A percentile compares a stretch with the other conserved stretches of the same genome.
Conservation (phyloP, 176 grass and related monocot species). For the Musa schizocarpa region DNA sequence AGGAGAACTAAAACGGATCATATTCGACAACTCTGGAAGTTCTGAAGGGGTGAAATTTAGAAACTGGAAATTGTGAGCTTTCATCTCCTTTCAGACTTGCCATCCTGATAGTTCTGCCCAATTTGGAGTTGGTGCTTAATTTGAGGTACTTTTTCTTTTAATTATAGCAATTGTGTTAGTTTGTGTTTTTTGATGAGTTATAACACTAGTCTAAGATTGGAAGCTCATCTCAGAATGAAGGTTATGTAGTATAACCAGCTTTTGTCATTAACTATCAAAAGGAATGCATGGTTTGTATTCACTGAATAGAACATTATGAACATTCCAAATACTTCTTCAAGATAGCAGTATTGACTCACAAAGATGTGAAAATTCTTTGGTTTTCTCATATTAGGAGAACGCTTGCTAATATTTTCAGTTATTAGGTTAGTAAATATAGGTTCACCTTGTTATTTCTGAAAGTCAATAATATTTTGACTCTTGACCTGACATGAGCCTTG, state of each 20-base stretch:
- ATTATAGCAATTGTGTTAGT: neutral
- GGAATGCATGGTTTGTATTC: too few relatives aligned
- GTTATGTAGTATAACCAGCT: too few relatives aligned
- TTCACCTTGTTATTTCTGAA: neutral
- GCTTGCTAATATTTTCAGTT: neutral
- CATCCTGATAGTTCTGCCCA: neutral
- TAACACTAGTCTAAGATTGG: neutral
- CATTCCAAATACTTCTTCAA: too few relatives aligned
- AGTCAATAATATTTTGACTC: neutral
- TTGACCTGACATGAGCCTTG: neutral
- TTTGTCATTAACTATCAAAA: too few relatives aligned
- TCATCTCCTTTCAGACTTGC: neutral
- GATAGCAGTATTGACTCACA: too few relatives aligned
- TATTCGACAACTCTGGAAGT: neutral
- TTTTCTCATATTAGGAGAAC: neutral
- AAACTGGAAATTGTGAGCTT: neutral
- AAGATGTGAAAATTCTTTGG: neutral
- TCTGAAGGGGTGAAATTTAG: neutral
- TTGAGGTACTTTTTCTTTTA: neutral
- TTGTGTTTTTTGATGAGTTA: neutral
- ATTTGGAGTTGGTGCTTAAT: neutral
- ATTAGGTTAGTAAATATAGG: neutral
- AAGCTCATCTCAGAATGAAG: too few relatives aligned
- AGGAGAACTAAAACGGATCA: neutral
- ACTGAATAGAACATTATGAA: too few relatives aligned